These are phyloP conservation scores for Clathrus columnatus DNA, from an alignment of 768 basidiomycete genomes.

Conservation along the genomic window DNA sequence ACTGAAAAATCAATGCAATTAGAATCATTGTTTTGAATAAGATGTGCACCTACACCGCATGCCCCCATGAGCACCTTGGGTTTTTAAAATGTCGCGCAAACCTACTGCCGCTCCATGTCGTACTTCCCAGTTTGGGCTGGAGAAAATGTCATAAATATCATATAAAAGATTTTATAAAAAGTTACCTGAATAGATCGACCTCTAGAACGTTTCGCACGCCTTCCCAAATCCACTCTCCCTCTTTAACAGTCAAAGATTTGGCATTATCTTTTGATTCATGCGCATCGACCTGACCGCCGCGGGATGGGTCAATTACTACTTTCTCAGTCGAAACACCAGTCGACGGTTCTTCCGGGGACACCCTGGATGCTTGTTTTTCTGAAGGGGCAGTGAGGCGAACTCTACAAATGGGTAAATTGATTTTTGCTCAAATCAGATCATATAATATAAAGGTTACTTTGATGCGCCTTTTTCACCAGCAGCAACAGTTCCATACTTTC, in stretches of 20 bases:
- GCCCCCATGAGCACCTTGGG: conserved; percentile 75
- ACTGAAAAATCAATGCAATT: conserved; percentile 28
- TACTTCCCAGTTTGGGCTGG: conserved; percentile 75
- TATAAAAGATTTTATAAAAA: not conserved
- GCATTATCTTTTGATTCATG: conserved; percentile 62
- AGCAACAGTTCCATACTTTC: conserved; percentile 55
- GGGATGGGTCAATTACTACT: conserved; percentile 68
- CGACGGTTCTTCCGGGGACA: conserved; percentile 37
- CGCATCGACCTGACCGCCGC: conserved; percentile 78
- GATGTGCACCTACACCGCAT: conserved; percentile 56
- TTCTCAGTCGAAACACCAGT: conserved; percentile 44
- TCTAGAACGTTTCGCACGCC: conserved; percentile 71
- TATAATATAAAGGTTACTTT: conserved; percentile 34
- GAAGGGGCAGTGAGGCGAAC: conserved; percentile 67
- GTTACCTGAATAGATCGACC: conserved; percentile 60
- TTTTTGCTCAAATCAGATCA: not conserved
- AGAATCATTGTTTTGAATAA: not conserved
- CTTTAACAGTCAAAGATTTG: conserved; percentile 65
- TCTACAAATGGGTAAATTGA: conserved; percentile 28
- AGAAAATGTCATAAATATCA: not conserved
- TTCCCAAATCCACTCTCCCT: conserved; percentile 81
- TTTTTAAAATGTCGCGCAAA: conserved; percentile 75
- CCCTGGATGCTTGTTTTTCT: conserved; percentile 46
- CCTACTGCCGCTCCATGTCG: conserved; percentile 93
- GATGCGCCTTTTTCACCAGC: conserved; percentile 40